These are phyloP conservation scores for Teratosphaeria gauchensis DNA, from an alignment of 2,329 filamentous ascomycete species.

Conservation along the genomic window DNA sequence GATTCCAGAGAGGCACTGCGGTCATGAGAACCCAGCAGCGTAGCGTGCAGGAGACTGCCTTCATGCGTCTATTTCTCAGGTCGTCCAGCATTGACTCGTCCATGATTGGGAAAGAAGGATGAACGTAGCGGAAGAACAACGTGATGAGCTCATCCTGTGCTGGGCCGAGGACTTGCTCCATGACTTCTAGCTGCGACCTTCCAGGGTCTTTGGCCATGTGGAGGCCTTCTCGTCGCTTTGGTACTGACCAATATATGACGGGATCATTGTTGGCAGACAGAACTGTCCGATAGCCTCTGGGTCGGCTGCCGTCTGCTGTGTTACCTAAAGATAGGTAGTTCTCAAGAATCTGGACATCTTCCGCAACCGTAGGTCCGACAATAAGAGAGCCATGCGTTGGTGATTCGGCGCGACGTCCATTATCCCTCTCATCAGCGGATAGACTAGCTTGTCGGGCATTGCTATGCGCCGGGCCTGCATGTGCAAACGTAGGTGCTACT, in stretches of 20 bases:
- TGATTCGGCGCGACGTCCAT: slow-evolving; percentile 8
- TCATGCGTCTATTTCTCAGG: slow-evolving; percentile 26
- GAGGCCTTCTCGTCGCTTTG: slow-evolving; percentile 39
- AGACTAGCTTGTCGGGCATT: slow-evolving; percentile 15
- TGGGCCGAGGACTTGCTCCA: slow-evolving; percentile 32
- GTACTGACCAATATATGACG: slow-evolving; percentile 37
- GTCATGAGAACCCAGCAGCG: slow-evolving; percentile 32
- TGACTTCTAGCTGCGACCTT: slow-evolving; percentile 30
- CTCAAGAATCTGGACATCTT: slow-evolving; percentile 32
- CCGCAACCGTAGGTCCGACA: slow-evolving; percentile 31
- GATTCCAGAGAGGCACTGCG: slow-evolving; percentile 29
- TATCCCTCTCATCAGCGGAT: neutral
- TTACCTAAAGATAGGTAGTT: slow-evolving; percentile 28
- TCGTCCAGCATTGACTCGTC: slow-evolving; percentile 29
- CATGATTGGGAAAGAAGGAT: slow-evolving; percentile 31
- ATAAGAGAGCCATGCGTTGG: slow-evolving; percentile 24
- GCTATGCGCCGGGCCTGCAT: slow-evolving; percentile 5
- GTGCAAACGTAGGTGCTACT: neutral
- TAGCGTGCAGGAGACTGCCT: slow-evolving; percentile 27
- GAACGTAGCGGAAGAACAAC: slow-evolving; percentile 31
- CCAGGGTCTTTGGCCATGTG: slow-evolving; percentile 25
- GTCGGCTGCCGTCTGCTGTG: slow-evolving; percentile 14
- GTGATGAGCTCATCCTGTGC: slow-evolving; percentile 9
- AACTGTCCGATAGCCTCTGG: slow-evolving; percentile 41
- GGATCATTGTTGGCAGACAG: slow-evolving; percentile 35